Base-by-base conservation (phyloP, 208 protist genomes). In the Angomonas desouzai region DNA sequence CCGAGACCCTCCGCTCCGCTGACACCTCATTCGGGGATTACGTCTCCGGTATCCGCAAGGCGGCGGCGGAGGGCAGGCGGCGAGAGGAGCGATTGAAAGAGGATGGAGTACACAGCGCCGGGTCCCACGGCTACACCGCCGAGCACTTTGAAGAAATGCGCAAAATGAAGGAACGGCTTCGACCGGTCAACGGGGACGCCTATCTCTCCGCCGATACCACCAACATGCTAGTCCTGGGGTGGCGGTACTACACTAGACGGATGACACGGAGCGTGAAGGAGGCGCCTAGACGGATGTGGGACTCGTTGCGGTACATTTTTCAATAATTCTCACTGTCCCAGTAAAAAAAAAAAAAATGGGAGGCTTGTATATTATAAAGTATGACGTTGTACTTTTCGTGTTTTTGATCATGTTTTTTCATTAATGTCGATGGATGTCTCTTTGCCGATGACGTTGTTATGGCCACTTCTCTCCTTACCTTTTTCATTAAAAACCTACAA, bases 101-200 rank as follows among this genome's bases (percentile, higher is more conserved):
- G 22, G 79, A 79, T 18, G 67, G 72, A 7, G 66, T 70, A 22
- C 60, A 51, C 1, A 68, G 75, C 20, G 74, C 80, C 43, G 82
- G 86, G 36, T 82, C 81, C 25, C 86, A 92, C 55, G 86, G 86
- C 32, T 92, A 85, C 67, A 89, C 77, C 6, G 65, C 73, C 11
- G 77, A 75, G 23, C 82, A 92, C 70, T 92, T 92, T 70, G 74
- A 75, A 1, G 51, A 68, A 10, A 53, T 78, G 34, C 49, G 66
- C 51, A 34, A 32, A 22, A 70, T 48, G 28, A 62, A 43, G 25
- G 68, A 48, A 18, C 25, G 48, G 10, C 45, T 65, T 22, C 62
- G 73, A n/a, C 62, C 55, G 1, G 30, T 13, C 23, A 25, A 65
- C 53, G 30, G 27, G 55, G 51, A 34, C 6, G 20, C 51, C 4